These are phyloP conservation scores for Camellia granthamiana DNA, from an alignment of 148 eudicot genomes.

Conservation along the genomic window DNA sequence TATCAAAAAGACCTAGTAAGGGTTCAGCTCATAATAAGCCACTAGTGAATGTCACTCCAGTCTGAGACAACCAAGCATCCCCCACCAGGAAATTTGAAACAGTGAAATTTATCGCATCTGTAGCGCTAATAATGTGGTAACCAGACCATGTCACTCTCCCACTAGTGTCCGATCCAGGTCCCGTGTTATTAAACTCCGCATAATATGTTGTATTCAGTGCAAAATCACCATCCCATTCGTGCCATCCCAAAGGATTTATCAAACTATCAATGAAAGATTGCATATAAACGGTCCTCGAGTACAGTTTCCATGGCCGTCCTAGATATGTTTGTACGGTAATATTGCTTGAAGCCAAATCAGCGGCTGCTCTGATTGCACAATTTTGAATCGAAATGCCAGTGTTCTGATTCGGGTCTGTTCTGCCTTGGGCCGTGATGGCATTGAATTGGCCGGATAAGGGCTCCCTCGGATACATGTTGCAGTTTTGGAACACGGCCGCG, in stretches of 20 bases:
- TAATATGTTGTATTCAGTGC: slow-evolving; percentile 35
- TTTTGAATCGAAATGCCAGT: slow-evolving; percentile 68
- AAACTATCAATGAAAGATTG: slow-evolving; percentile 43
- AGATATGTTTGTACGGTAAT: slow-evolving; percentile 37
- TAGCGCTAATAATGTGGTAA: slow-evolving; percentile 22
- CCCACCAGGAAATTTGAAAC: slow-evolving; percentile 23
- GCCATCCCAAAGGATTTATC: slow-evolving; percentile 56
- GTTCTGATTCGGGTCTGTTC: slow-evolving; percentile 73
- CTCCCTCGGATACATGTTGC: slow-evolving; percentile 59
- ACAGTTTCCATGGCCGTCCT: slow-evolving; percentile 83
- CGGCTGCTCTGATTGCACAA: slow-evolving; percentile 53
- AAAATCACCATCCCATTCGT: slow-evolving; percentile 54
- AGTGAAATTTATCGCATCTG: slow-evolving; percentile 29
- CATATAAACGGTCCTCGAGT: slow-evolving; percentile 57
- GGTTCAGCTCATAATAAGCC: not conserved
- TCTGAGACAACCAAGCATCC: slow-evolving; percentile 27
- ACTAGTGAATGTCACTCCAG: slow-evolving; percentile 33
- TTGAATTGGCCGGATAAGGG: slow-evolving; percentile 60
- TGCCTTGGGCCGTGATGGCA: slow-evolving; percentile 79
- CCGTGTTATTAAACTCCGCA: slow-evolving; percentile 31
- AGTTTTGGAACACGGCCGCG: slow-evolving; percentile 60
- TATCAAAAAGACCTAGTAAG: not conserved
- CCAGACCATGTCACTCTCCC: slow-evolving; percentile 32
- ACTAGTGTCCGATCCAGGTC: slow-evolving; percentile 32
- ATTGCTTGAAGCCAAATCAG: slow-evolving; percentile 43